phyloP scores from a whole-genome alignment of 306 rosid species.

The Erythrophleum fordii region DNA sequence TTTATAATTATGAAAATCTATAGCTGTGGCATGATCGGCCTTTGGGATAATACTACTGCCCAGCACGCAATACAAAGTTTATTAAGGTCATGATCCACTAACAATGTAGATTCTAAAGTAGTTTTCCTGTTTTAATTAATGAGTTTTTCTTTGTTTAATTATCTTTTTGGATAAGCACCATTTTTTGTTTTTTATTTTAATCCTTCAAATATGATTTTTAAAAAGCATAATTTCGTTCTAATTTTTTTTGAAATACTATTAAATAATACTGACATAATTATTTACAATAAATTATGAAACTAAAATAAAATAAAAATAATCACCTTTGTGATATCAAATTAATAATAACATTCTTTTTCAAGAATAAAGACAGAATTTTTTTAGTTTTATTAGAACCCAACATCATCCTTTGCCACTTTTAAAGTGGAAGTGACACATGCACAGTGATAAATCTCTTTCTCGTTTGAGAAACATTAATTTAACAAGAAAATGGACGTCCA shows the following conservation, averaged over 20 bases:
- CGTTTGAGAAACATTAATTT: neutral
- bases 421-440: conserved; percentile 29
- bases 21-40: conserved; percentile 13
- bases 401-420: neutral
- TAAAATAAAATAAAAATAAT: too few species aligned
- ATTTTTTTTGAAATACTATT: too few species aligned
- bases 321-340: too few species aligned
- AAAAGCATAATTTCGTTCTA: too few species aligned
- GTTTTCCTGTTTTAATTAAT: too few species aligned
- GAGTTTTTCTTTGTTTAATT: conserved; percentile 10
- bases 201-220: too few species aligned
- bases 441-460: conserved; percentile 30
- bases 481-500: conserved; percentile 34
- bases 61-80: conserved; percentile 30
- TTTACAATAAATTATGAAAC: too few species aligned
- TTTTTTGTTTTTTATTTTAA: too few species aligned
- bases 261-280: too few species aligned
- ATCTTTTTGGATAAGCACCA: neutral
- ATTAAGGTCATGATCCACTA: conserved; percentile 50
- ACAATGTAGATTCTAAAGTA: conserved; percentile 31
- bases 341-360: neutral
- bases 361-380: neutral
- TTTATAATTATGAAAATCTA: conserved; percentile 19
- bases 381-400: neutral
- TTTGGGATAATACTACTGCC: conserved; percentile 30